Evolutionary conservation across 768 basidiomycete genomes (phyloP).

Genomic region (Leccinum uliginosum): DNA sequence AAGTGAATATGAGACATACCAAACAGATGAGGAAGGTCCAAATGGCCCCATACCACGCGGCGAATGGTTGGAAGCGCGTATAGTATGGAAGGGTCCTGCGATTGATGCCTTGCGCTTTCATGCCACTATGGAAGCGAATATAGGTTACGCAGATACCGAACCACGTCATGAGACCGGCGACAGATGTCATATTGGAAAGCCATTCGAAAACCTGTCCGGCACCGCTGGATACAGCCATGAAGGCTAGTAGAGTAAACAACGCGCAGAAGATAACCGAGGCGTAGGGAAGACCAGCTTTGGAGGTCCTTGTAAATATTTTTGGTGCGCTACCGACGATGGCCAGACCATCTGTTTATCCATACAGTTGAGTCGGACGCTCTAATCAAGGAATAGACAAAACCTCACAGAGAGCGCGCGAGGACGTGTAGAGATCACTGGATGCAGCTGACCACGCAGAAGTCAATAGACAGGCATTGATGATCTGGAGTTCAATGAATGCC

Average conservation of each 20-base stretch:
- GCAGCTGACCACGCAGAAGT: slow-evolving; percentile 94
- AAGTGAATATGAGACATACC: slow-evolving; percentile 39
- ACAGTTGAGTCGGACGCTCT: neutral
- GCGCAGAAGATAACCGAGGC: slow-evolving; percentile 67
- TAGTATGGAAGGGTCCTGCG: slow-evolving; percentile 67
- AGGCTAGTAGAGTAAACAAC: slow-evolving; percentile 64
- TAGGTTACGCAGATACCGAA: slow-evolving; percentile 73
- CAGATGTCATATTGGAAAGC: slow-evolving; percentile 75
- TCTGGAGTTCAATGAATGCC: slow-evolving; percentile 31
- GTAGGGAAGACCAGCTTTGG: slow-evolving; percentile 72
- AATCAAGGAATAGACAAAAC: slow-evolving; percentile 1
- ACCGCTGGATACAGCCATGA: slow-evolving; percentile 67
- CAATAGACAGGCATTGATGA: slow-evolving; percentile 79
- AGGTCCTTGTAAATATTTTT: slow-evolving; percentile 65
- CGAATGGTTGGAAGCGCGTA: slow-evolving; percentile 65
- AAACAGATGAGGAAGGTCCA: slow-evolving; percentile 49
- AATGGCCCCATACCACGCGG: slow-evolving; percentile 52
- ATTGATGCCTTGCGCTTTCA: slow-evolving; percentile 76
- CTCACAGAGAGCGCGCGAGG: slow-evolving; percentile 83
- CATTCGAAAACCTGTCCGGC: slow-evolving; percentile 75
- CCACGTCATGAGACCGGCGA: slow-evolving; percentile 76
- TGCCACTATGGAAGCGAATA: slow-evolving; percentile 79
- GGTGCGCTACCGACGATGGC: slow-evolving; percentile 81
- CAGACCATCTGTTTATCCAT: slow-evolving; percentile 58
- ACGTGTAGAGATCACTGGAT: slow-evolving; percentile 84